Evolutionary conservation across 441 rosid species (phyloP).

Genomic region (Pelargonium myrrhifolium): DNA sequence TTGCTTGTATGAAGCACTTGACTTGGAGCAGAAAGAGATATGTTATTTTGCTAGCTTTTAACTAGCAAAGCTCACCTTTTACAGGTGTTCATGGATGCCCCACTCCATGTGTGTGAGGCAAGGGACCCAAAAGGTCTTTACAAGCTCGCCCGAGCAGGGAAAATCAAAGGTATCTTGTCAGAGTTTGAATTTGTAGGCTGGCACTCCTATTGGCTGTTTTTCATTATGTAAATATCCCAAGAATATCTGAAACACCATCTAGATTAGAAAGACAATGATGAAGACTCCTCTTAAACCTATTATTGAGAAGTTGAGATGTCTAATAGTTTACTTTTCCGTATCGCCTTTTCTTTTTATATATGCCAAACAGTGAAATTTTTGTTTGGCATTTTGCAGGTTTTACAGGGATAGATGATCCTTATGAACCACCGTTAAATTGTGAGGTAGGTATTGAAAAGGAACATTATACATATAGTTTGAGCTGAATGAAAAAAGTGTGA

Average conservation of each 20-base stretch:
- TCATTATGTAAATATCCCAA: neutral
- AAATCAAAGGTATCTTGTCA: constrained; percentile 45
- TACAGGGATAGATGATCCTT: constrained; percentile 64
- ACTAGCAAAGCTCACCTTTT: constrained; percentile 11
- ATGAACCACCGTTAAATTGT: constrained; percentile 57
- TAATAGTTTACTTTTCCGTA: neutral
- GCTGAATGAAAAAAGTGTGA: neutral
- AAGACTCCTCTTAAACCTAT: no score
- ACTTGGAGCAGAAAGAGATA: neutral
- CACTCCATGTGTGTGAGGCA: constrained; percentile 55
- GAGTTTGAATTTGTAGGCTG: constrained; percentile 11
- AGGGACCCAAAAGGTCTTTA: constrained; percentile 71
- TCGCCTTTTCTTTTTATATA: neutral
- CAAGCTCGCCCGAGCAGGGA: constrained; percentile 71
- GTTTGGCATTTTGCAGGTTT: constrained; percentile 35
- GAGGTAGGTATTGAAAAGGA: constrained; percentile 35
- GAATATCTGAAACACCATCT: no score
- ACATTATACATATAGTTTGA: constrained; percentile 6
- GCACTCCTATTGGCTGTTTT: neutral
- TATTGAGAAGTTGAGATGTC: neutral
- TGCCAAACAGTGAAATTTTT: neutral
- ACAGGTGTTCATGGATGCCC: constrained; percentile 62
- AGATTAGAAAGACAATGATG: no score
- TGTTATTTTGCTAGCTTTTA: constrained; percentile 7
- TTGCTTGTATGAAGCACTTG: neutral